Evolutionary conservation across 148 eudicot genomes (phyloP).

Genomic region (Camellia lanceoleosa): DNA sequence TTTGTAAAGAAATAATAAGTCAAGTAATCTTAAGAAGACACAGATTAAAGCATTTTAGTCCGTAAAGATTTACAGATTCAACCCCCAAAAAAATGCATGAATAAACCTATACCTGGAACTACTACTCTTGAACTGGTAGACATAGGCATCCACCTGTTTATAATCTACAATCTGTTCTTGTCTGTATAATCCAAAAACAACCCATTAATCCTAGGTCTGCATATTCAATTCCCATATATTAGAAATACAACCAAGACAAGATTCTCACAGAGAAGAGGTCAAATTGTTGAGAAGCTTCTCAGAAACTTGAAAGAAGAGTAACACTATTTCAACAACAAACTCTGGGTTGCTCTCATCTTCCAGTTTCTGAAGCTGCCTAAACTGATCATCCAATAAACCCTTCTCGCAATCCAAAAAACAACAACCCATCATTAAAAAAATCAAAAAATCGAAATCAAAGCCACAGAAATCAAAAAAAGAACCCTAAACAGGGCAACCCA

Average conservation of each 20-base stretch:
- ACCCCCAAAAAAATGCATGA: not conserved
- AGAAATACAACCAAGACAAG: not conserved
- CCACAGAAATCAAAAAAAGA: not conserved
- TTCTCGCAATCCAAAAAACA: conserved; percentile 12
- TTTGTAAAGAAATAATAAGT: not conserved
- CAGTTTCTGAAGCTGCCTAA: conserved; percentile 51
- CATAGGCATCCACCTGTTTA: conserved; percentile 54
- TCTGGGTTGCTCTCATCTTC: conserved; percentile 60
- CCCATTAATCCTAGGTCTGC: not conserved
- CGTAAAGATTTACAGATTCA: not conserved
- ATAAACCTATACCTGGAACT: conserved; percentile 46
- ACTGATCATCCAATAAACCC: conserved; percentile 65
- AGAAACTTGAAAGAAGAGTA: conserved; percentile 58
- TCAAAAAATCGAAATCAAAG: not conserved
- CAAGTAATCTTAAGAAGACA: too few relatives aligned
- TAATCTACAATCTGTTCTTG: conserved; percentile 52
- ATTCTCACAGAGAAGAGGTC: conserved; percentile 47
- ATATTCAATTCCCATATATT: too few relatives aligned
- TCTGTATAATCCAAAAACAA: conserved; percentile 23
- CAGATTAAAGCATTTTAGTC: too few relatives aligned
- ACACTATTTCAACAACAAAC: conserved; percentile 54
- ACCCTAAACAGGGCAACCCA: not conserved
- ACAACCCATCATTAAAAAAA: conserved; percentile 4
- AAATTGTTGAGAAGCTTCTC: conserved; percentile 54
- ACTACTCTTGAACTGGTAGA: conserved; percentile 66